Evolutionary conservation across 2,329 filamentous ascomycete species (phyloP), one percentile per base, ranked within the genome.

Genomic region (Aureobasidium lini): DNA sequence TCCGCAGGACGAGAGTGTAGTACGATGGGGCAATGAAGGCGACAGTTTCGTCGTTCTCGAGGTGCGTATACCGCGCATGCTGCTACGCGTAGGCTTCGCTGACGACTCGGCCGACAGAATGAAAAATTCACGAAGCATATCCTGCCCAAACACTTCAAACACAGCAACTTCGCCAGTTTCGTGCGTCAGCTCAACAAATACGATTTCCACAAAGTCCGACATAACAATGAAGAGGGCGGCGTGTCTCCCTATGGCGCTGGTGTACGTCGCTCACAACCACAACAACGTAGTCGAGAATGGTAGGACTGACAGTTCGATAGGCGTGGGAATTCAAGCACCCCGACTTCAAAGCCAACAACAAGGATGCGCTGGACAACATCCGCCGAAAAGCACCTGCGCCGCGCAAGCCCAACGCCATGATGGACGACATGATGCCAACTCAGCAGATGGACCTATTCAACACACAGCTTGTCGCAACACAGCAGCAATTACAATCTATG

Each of bases 51-150:
- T 99, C 61, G 95, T 99, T 53, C 80, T 97, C 57, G 94, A 99
- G 84, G 94, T 96, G 32, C 39, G 57, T 23, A 44, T 34, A 8
- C 28, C 32, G 81, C 29, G 15, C n/a, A 10, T 37, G 5, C 16
- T 29, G 3, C 4, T 40, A 32, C 31, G 31, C 54, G 16, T 13
- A 56, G 52, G 28, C 32, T 52, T 62, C 15, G 39, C 15, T 44
- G 50, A 62, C 32, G 13, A 37, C 49, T 57, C 16, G 36, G 52
- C 46, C 15, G 43, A 47, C 72, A 96, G 93, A 95, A 95, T 73
- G 93, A 97, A 73, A 96, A 95, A 73, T 99, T 99, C 70, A 97
- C 94, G 23, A 96, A 96, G 73, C 88, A 89, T 40, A 95, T 99
- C 67, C 84, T 99, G 15, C 94, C 94, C 2, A 96, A 97, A 72